A percentile compares a stretch with the other conserved stretches of the same genome.
Conservation (phyloP, 331 rosid species). For the Acacia concinna region DNA sequence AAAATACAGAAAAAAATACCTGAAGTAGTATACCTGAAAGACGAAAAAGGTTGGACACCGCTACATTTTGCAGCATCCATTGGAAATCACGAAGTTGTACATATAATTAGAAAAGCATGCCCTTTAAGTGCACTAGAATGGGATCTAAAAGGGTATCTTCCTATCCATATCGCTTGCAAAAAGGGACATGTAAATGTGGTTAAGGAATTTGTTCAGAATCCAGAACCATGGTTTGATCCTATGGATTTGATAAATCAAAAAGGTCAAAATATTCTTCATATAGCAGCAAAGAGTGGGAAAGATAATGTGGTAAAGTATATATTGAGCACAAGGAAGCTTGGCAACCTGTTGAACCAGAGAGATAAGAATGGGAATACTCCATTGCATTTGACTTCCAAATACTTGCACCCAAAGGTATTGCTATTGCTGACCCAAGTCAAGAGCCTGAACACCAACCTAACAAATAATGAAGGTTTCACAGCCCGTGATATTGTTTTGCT, state of each 20-base stretch:
- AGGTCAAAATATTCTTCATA: slow-evolving; percentile 15
- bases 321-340: background rate
- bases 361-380: slow-evolving; percentile 18
- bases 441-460: background rate
- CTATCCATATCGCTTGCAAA: background rate
- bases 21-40: background rate
- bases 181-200: background rate
- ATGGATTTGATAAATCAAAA: background rate
- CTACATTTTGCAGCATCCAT: slow-evolving; percentile 11
- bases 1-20: background rate
- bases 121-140: background rate
- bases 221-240: background rate
- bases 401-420: background rate
- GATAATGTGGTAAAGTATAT: background rate
- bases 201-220: background rate
- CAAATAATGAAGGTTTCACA: background rate
- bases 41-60: background rate
- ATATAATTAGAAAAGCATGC: background rate
- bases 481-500: background rate
- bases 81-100: background rate
- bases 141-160: slow-evolving; percentile 1
- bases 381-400: slow-evolving; percentile 2
- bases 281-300: slow-evolving; percentile 4
- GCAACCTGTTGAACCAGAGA: background rate
- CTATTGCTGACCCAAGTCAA: background rate